These are phyloP conservation scores for Backusella westeae DNA, from an alignment of 192 early-diverging fungal genomes.

Conservation along the genomic window DNA sequence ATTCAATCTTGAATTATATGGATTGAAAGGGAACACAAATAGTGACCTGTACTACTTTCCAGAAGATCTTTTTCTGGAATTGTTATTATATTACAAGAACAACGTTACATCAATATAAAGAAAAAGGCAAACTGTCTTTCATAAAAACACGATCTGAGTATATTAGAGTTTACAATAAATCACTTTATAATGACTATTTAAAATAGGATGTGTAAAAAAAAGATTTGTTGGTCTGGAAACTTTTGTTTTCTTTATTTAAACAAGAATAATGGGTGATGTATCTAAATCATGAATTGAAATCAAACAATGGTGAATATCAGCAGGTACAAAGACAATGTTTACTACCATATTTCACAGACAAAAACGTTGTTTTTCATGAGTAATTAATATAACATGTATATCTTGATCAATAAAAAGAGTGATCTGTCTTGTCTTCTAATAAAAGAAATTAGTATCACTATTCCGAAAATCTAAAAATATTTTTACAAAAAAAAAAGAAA, in stretches of 20 bases:
- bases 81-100: conserved; percentile 1
- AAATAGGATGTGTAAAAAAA: not conserved
- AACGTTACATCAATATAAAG: not conserved
- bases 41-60: conserved; percentile 9
- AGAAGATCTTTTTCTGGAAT: conserved; percentile 12
- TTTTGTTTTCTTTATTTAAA: not conserved
- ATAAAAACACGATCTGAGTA: not conserved
- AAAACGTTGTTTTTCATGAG: not conserved
- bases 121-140: not conserved
- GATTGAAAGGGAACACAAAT: conserved; percentile 1
- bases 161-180: not conserved
- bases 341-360: not conserved
- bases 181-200: not conserved
- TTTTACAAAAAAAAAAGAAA: not conserved
- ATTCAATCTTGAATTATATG: not conserved
- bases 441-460: not conserved
- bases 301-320: not conserved
- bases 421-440: conserved; percentile 1
- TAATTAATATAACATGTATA: not conserved
- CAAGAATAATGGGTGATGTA: not conserved
- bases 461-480: not conserved
- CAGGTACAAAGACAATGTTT: not conserved
- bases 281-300: not conserved
- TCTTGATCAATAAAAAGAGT: not conserved
- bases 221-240: not conserved